Percentiles rank a stretch among this genome's conserved stretches.
phyloP scores from a whole-genome alignment of 2,329 filamentous ascomycete genomes.

The Aspergillus brunneoviolaceus region DNA sequence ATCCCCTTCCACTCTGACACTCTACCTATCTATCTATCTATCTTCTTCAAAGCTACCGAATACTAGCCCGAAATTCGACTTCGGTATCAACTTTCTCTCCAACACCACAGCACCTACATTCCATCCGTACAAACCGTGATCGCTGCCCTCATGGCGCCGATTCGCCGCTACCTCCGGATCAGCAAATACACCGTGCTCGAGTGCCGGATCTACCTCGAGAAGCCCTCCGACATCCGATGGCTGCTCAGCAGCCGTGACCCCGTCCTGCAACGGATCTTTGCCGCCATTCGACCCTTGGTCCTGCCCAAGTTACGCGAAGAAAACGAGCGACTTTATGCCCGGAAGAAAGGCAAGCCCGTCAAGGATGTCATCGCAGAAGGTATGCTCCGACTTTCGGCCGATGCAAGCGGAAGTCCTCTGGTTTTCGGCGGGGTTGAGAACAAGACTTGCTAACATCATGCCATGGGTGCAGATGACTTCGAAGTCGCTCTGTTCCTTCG shows the following conservation, averaged over 20 bases:
- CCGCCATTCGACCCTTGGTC: conserved; percentile 79
- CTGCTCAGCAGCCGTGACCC: conserved; percentile 80
- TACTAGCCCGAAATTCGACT: not conserved
- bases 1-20: not conserved
- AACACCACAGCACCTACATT: not conserved
- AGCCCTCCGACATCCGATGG: conserved; percentile 75
- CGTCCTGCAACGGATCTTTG: conserved; percentile 77
- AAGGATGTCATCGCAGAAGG: conserved; percentile 86
- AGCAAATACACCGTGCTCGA: conserved; percentile 94
- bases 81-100: not conserved
- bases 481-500: conserved; percentile 93
- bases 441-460: not conserved
- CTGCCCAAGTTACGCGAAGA: conserved; percentile 90
- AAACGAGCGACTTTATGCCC: conserved; percentile 59
- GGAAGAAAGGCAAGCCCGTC: conserved; percentile 75
- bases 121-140: not conserved
- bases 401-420: no score
- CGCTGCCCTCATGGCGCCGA: conserved; percentile 69
- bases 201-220: conserved; percentile 92
- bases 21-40: not conserved
- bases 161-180: conserved; percentile 86
- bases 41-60: not conserved
- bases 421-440: not conserved
- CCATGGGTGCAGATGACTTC: conserved; percentile 70
- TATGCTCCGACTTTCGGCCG: conserved; percentile 36